Conservation (phyloP, 129 eudicot species). For the Arctium lappa region DNA sequence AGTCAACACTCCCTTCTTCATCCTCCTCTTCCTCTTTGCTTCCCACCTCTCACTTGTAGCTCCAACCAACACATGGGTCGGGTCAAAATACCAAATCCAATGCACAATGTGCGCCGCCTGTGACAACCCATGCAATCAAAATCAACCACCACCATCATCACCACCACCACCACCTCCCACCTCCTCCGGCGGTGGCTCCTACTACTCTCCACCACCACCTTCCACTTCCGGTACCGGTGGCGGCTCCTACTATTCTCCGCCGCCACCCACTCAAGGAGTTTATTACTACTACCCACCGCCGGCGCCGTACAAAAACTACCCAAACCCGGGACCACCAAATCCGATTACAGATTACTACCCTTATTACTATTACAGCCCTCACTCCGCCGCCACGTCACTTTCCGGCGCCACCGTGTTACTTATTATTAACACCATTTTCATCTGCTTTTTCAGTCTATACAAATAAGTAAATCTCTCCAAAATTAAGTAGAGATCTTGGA, state of each 20-base stretch:
- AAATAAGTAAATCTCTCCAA: not conserved
- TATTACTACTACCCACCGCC: slow-evolving; percentile 28
- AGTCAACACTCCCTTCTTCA: slow-evolving; percentile 17
- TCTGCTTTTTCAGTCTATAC: slow-evolving; percentile 2
- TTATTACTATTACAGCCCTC: slow-evolving; percentile 63
- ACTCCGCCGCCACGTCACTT: slow-evolving; percentile 18
- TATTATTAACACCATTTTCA: not conserved
- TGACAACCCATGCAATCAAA: slow-evolving; percentile 75
- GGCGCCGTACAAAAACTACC: slow-evolving; percentile 29
- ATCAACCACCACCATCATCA: slow-evolving; percentile 42
- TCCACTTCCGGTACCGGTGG: slow-evolving; percentile 25
- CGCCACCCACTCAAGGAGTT: slow-evolving; percentile 33
- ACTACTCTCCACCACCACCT: slow-evolving; percentile 32
- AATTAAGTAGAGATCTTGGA: slow-evolving; percentile 4
- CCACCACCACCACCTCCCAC: slow-evolving; percentile 33
- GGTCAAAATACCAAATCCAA: slow-evolving; percentile 73
- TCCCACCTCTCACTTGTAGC: slow-evolving; percentile 21
- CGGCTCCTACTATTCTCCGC: slow-evolving; percentile 32
- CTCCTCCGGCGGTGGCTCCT: not conserved
- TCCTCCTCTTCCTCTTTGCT: slow-evolving; percentile 11
- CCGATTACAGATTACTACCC: slow-evolving; percentile 80
- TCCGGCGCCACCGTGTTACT: slow-evolving; percentile 19
- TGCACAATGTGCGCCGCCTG: slow-evolving; percentile 91
- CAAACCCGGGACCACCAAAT: slow-evolving; percentile 70
- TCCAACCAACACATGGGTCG: slow-evolving; percentile 44